Percentiles rank a stretch among this genome's conserved stretches.
Evolutionary conservation across 2,329 filamentous ascomycete species (phyloP).

Genomic region (Tolypocladium tropicale): DNA sequence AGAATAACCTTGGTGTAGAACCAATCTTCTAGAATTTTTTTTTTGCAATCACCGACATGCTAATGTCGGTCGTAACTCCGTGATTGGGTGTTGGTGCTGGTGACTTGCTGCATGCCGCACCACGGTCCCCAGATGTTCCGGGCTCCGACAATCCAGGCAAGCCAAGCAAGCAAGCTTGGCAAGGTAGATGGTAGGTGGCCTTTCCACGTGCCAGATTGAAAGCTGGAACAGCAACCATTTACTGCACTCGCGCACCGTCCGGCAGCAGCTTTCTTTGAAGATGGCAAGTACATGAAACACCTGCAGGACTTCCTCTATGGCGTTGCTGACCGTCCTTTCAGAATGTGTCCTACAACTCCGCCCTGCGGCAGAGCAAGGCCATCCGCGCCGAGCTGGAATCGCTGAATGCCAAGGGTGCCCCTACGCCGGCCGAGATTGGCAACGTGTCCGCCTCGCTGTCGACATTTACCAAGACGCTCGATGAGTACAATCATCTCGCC

Average conservation of each 20-base stretch:
- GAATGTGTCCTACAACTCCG: slow-evolving; percentile 81
- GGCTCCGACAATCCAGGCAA: background rate
- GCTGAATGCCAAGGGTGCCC: slow-evolving; percentile 53
- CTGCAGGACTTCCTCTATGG: no score
- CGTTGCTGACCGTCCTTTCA: slow-evolving; percentile 17
- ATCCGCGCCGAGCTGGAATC: slow-evolving; percentile 67
- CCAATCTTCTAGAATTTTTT: no score
- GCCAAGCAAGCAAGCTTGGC: no score
- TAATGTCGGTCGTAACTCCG: background rate
- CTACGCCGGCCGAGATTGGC: slow-evolving; percentile 47
- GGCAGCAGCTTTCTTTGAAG: background rate
- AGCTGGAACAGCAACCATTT: background rate
- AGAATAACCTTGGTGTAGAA: no score
- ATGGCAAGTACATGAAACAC: background rate
- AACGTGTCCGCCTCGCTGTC: slow-evolving; percentile 71
- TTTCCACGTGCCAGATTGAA: background rate
- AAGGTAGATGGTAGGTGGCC: no score
- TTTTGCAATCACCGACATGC: background rate
- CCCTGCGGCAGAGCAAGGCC: slow-evolving; percentile 72
- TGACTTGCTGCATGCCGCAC: background rate
- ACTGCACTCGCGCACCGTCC: background rate
- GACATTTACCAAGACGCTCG: slow-evolving; percentile 76
- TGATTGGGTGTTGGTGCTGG: background rate
- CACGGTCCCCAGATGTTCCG: background rate
- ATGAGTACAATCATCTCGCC: slow-evolving; percentile 80